Conservation (phyloP, 2,329 filamentous ascomycete genomes). For the Lachnellula hyalina region DNA sequence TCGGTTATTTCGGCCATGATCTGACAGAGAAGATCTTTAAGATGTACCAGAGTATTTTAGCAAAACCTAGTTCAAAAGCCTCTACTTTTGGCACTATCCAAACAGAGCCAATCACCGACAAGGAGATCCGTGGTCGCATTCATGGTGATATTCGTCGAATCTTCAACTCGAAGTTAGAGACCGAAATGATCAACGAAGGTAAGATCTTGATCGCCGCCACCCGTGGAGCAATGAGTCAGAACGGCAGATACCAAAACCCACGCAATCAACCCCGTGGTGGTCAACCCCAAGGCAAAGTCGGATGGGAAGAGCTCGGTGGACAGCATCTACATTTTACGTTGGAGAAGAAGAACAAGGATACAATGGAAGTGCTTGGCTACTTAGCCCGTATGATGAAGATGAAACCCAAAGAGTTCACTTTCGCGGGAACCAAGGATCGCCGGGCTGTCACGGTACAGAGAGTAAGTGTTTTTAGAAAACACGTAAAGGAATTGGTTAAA, state of each 20-base stretch:
- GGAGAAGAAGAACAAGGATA: slow-evolving; percentile 75
- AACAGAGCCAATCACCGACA: slow-evolving; percentile 52
- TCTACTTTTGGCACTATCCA: slow-evolving; percentile 48
- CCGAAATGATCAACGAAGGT: slow-evolving; percentile 52
- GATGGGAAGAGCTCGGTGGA: slow-evolving; percentile 63
- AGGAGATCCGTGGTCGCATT: slow-evolving; percentile 55
- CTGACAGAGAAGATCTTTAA: slow-evolving; percentile 45
- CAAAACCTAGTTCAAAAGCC: slow-evolving; percentile 49
- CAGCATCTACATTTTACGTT: slow-evolving; percentile 69
- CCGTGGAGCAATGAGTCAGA: slow-evolving; percentile 19
- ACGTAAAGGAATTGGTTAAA: slow-evolving; percentile 57
- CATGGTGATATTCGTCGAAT: slow-evolving; percentile 55
- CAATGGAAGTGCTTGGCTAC: slow-evolving; percentile 65
- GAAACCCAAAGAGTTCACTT: slow-evolving; percentile 55
- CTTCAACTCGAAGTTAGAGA: slow-evolving; percentile 59
- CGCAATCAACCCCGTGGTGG: slow-evolving; percentile 5
- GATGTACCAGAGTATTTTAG: slow-evolving; percentile 49
- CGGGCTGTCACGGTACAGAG: slow-evolving; percentile 65
- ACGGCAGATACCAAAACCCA: slow-evolving; percentile 14
- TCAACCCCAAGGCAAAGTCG: slow-evolving; percentile 37
- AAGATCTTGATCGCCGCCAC: slow-evolving; percentile 52
- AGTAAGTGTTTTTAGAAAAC: slow-evolving; percentile 54
- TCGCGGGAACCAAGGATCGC: slow-evolving; percentile 69
- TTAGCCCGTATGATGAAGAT: slow-evolving; percentile 54
- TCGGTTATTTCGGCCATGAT: slow-evolving; percentile 45